Conservation (phyloP, 164 flowering plant species). For the Houttuynia cordata region DNA sequence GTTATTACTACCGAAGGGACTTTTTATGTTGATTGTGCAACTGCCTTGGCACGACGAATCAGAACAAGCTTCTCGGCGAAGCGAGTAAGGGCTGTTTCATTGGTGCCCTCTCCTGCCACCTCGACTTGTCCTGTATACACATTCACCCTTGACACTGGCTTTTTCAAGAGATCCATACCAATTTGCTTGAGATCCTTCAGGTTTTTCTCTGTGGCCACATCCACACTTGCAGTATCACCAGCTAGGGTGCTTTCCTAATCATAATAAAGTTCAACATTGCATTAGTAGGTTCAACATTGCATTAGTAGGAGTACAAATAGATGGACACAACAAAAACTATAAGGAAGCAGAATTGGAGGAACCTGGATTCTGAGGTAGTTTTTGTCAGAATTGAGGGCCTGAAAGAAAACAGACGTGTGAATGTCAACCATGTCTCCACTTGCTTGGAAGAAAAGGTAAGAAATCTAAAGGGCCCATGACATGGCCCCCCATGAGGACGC, state of each 20-base stretch:
- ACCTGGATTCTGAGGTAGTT: constrained; percentile 10
- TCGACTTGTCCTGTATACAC: constrained; percentile 31
- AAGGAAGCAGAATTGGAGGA: background rate
- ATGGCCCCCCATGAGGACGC: constrained; percentile 6
- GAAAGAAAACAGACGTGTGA: constrained; percentile 3
- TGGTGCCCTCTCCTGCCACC: constrained; percentile 26
- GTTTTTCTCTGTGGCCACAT: constrained; percentile 18
- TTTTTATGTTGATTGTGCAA: too few species aligned
- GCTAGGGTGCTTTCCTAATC: constrained; percentile 7
- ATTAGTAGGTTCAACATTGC: too few species aligned
- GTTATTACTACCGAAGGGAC: too few species aligned
- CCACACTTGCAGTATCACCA: constrained; percentile 24
- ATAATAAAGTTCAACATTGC: background rate
- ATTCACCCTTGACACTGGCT: constrained; percentile 35
- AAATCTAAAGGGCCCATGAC: constrained; percentile 4
- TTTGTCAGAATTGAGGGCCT: constrained; percentile 1
- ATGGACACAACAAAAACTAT: too few species aligned
- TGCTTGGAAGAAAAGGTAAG: constrained; percentile 4
- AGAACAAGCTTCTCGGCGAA: too few species aligned
- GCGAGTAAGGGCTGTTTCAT: constrained; percentile 36
- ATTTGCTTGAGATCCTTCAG: constrained; percentile 19
- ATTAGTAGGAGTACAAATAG: too few species aligned
- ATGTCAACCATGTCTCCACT: constrained; percentile 10
- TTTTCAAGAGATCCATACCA: constrained; percentile 26
- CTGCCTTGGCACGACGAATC: too few species aligned